These are phyloP conservation scores for Ettlia oleoabundans DNA, from an alignment of 139 green algal species.

Conservation along the genomic window DNA sequence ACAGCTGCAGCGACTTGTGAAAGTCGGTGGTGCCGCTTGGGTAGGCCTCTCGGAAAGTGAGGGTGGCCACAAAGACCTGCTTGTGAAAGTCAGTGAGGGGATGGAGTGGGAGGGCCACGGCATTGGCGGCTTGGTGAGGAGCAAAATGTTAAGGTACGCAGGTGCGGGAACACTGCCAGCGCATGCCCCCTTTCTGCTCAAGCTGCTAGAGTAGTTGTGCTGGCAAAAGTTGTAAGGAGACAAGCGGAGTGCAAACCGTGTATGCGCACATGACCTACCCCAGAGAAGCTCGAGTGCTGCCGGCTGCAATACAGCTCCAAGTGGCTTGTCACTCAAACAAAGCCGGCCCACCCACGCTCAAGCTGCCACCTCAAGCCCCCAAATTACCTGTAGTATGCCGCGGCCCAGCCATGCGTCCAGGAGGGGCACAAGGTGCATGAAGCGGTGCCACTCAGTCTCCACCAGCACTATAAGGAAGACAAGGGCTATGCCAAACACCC, in stretches of 20 bases:
- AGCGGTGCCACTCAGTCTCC: slow-evolving; percentile 48
- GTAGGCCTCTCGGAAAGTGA: slow-evolving; percentile 42
- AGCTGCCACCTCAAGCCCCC: background rate
- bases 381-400: slow-evolving; percentile 21
- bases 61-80: slow-evolving; percentile 39
- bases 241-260: too few species aligned
- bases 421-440: slow-evolving; percentile 38
- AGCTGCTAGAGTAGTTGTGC: too few species aligned
- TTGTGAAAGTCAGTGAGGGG: background rate
- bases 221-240: too few species aligned
- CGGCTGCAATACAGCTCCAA: too few species aligned
- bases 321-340: too few species aligned
- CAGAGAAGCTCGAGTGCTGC: too few species aligned
- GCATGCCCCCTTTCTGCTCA: too few species aligned
- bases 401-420: slow-evolving; percentile 50
- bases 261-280: too few species aligned
- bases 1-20: slow-evolving; percentile 38
- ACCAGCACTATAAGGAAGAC: slow-evolving; percentile 33
- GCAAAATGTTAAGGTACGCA: too few species aligned
- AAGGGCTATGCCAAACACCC: slow-evolving; percentile 48
- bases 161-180: too few species aligned
- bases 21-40: slow-evolving; percentile 23
- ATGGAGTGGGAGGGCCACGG: background rate
- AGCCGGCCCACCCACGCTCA: background rate
- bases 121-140: too few species aligned